Conservation (phyloP, 202 grass and related monocot genomes). For the Brachypodium distachyon region DNA sequence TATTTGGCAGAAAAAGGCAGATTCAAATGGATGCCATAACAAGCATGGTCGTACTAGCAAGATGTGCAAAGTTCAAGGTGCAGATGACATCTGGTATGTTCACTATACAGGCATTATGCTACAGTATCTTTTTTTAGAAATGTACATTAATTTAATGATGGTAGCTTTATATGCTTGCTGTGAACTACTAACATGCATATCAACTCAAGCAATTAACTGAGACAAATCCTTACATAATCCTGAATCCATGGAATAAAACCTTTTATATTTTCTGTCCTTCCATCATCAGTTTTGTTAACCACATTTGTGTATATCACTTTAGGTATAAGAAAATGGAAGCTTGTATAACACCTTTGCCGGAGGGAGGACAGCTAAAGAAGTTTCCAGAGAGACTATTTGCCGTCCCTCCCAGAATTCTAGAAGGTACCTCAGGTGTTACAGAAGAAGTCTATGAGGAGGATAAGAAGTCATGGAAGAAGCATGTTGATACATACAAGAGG, state of each 20-base stretch:
- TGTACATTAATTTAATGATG: no score
- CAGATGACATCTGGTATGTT: slow-evolving; percentile 78
- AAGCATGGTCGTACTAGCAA: slow-evolving; percentile 30
- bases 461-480: slow-evolving; percentile 64
- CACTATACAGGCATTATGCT: not conserved
- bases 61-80: slow-evolving; percentile 54
- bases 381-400: slow-evolving; percentile 69
- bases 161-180: not conserved
- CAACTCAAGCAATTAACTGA: slow-evolving; percentile 1
- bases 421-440: slow-evolving; percentile 46
- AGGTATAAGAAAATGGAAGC: slow-evolving; percentile 90
- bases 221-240: not conserved
- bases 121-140: no score
- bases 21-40: slow-evolving; percentile 51
- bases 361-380: slow-evolving; percentile 39
- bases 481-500: slow-evolving; percentile 70
- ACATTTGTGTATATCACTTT: not conserved
- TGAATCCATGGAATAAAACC: not conserved
- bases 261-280: not conserved
- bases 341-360: slow-evolving; percentile 41
- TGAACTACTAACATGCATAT: not conserved
- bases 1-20: slow-evolving; percentile 72
- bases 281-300: not conserved
- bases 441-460: slow-evolving; percentile 54
- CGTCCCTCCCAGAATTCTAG: slow-evolving; percentile 58